phyloP scores from a whole-genome alignment of 2,329 filamentous ascomycete genomes.

The Fusarium penzigii region DNA sequence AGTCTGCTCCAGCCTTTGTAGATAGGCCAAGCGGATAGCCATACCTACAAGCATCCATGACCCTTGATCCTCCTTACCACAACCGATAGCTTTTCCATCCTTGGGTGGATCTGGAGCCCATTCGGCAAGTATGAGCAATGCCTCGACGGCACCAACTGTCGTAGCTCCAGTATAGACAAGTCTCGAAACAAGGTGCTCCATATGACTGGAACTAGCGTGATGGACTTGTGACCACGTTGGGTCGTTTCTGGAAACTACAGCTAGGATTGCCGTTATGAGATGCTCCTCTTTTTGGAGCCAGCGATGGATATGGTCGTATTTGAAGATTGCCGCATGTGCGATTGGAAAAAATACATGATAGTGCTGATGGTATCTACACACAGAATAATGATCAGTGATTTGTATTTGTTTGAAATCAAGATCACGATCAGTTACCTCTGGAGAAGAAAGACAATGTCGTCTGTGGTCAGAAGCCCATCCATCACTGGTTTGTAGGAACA shows the following conservation, averaged over 20 bases:
- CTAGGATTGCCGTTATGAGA: conserved; percentile 68
- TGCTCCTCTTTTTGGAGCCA: conserved; percentile 65
- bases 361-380: conserved; percentile 58
- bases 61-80: conserved; percentile 72
- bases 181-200: conserved; percentile 67
- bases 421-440: conserved; percentile 28
- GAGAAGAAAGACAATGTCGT: conserved; percentile 28
- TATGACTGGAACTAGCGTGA: conserved; percentile 66
- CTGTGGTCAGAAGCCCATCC: conserved; percentile 30
- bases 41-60: conserved; percentile 78
- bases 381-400: neutral
- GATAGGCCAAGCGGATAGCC: conserved; percentile 69
- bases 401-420: neutral
- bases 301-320: conserved; percentile 50
- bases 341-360: conserved; percentile 73
- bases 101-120: conserved; percentile 70
- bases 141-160: conserved; percentile 71
- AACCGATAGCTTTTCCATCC: conserved; percentile 63
- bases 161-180: conserved; percentile 67
- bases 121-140: conserved; percentile 68
- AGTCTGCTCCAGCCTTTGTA: conserved; percentile 68
- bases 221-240: conserved; percentile 63
- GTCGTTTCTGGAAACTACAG: conserved; percentile 72
- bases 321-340: conserved; percentile 61
- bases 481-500: conserved; percentile 35